phyloP scores from a whole-genome alignment of 139 green algal species.

The Auxenochlorella pyrenoidosa region DNA sequence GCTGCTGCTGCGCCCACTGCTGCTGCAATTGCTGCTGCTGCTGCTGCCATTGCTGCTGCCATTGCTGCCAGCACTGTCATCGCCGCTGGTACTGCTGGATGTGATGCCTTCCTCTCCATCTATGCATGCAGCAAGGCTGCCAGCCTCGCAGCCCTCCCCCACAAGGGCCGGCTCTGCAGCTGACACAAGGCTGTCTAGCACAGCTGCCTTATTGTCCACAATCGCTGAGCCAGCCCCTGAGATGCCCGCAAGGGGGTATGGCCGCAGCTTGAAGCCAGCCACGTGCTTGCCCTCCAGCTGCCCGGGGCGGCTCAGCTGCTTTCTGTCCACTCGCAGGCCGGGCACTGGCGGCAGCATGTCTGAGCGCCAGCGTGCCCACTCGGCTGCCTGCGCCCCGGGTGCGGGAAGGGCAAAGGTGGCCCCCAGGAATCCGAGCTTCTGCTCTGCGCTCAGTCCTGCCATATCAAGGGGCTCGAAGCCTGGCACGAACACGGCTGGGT shows the following conservation, averaged over 20 bases:
- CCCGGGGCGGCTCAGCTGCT: not conserved
- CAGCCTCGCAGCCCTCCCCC: too few species aligned
- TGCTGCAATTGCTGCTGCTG: not conserved
- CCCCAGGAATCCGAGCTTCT: slow-evolving; percentile 19
- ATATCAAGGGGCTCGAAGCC: slow-evolving; percentile 26
- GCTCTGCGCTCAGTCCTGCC: not conserved
- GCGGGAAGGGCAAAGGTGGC: not conserved
- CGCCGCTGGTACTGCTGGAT: not conserved
- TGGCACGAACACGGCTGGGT: not conserved
- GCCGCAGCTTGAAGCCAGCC: slow-evolving; percentile 30
- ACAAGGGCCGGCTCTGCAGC: not conserved
- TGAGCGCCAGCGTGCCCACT: not conserved
- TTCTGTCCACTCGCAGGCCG: slow-evolving; percentile 3
- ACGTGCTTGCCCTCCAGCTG: slow-evolving; percentile 17
- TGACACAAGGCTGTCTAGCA: too few species aligned
- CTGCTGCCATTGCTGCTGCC: not conserved
- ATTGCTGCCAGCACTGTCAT: not conserved
- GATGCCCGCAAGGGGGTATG: not conserved
- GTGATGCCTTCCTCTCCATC: not conserved
- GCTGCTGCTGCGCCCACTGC: not conserved
- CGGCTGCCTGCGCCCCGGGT: not conserved
- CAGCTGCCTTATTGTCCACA: not conserved
- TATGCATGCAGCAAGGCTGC: too few species aligned
- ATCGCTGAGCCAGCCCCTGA: not conserved
- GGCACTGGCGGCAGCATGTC: not conserved